Evolutionary conservation across 1,139 yeast genomes (phyloP), one percentile per base, ranked within the genome.

Genomic region (Lodderomyces jiufengensis): DNA sequence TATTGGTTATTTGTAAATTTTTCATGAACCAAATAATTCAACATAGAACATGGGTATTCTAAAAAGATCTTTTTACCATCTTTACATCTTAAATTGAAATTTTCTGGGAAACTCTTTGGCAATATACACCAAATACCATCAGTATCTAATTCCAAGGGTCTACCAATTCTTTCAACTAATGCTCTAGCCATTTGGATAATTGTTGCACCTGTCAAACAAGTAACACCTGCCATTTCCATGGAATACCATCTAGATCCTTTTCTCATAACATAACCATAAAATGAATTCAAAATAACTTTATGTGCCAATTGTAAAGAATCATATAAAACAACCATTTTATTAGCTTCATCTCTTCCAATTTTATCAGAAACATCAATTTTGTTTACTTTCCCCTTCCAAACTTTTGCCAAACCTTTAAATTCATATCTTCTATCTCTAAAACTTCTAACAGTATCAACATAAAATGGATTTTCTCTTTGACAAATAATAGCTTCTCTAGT

Each of bases 41-140:
- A 68, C 97, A 94, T 92, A 3, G 95, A 86, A 59, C 98, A 90
- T 1, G 98, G 97, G 55, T 92, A 94, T 15, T 95, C 94, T 36
- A 90, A 69, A 34, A 76, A 73, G 7, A 87, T 61, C 39, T 76
- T 80, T 53, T 86, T 86, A 4, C 97, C 98, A 51, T 83, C 81
- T 46, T 78, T 76, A 46, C 85, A 59, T 44, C 77, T 73, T 52
- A 94, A 78, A 20, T 70, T 70, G 55, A 73, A 88, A 48, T 88
- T 85, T 52, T 92, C 98, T 0, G 99, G 99, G 55, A 94, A 94
- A 1, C 95, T 76, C 32, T 77, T 73, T 1, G 99, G 98, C 34
- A 94, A 66, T 47, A 90, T 92, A 75, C 99, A 94, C 99, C 99
- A 94, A 55, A 94, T 94, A 69, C 99, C 99, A 71, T 94, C 99